These are phyloP conservation scores for Penicillium sp. DNA, from an alignment of 2,329 filamentous ascomycete species.

Conservation along the genomic window DNA sequence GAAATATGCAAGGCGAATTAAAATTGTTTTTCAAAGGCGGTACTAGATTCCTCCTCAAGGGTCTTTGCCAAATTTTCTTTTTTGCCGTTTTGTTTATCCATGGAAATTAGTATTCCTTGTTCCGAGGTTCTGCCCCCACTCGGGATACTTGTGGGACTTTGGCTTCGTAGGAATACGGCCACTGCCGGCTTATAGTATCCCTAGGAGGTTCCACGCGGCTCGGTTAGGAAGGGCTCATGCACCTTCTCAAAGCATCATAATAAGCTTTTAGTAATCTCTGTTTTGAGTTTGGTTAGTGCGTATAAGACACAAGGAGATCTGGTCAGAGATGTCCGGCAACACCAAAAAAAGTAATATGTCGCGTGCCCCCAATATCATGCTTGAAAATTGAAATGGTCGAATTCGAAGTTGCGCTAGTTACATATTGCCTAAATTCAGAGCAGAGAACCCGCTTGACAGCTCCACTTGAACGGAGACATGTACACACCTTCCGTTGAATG, in stretches of 20 bases:
- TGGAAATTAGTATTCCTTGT: neutral
- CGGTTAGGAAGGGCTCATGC: neutral
- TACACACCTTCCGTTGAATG: neutral
- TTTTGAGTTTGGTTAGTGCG: neutral
- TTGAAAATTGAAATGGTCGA: neutral
- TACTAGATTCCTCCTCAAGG: too few relatives aligned
- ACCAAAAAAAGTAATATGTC: constrained; percentile 3
- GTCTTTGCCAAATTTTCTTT: too few relatives aligned
- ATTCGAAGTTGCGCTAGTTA: neutral
- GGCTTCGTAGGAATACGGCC: neutral
- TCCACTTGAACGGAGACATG: neutral
- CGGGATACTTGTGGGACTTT: neutral
- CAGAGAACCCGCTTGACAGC: neutral
- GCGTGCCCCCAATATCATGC: constrained; percentile 3
- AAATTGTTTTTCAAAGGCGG: too few relatives aligned
- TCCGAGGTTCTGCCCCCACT: neutral
- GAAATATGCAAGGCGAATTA: neutral
- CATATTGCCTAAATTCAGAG: neutral
- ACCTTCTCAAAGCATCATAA: neutral
- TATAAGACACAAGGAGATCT: neutral
- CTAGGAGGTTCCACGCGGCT: neutral
- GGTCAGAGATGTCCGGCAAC: neutral
- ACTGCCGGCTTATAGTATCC: neutral
- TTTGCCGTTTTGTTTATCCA: neutral
- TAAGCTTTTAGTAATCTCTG: neutral